Percentiles rank a stretch among this genome's conserved stretches.
Evolutionary conservation across 164 flowering plant genomes (phyloP).

Genomic region (Protea cynaroides): DNA sequence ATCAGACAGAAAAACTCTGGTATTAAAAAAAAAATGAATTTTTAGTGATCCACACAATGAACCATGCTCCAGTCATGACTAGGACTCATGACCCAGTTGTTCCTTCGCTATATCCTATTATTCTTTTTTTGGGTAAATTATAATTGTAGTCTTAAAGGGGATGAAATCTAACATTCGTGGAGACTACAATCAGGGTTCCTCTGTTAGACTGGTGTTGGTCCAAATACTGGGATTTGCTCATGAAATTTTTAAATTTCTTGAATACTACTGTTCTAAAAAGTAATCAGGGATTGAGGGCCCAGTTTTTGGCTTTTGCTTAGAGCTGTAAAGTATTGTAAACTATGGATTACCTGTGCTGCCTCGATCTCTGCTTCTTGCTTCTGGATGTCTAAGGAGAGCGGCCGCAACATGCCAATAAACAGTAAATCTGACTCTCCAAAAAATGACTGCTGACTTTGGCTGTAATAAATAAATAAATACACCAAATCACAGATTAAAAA

Average conservation of each 20-base stretch:
- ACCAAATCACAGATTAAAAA: background rate
- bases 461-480: conserved; percentile 14
- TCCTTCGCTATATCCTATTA: conserved; percentile 15
- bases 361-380: conserved; percentile 57
- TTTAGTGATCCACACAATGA: too few species aligned
- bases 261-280: too few species aligned
- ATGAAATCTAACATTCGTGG: background rate
- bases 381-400: conserved; percentile 48
- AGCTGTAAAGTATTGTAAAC: background rate
- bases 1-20: too few species aligned
- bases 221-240: too few species aligned
- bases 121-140: background rate
- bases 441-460: conserved; percentile 52
- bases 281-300: too few species aligned
- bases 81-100: conserved; percentile 17
- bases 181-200: background rate
- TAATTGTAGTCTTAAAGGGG: background rate
- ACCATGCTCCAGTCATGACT: too few species aligned
- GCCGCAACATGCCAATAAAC: conserved; percentile 63
- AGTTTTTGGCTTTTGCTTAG: too few species aligned
- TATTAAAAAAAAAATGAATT: too few species aligned
- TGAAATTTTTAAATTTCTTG: too few species aligned
- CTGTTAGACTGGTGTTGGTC: background rate
- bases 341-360: conserved; percentile 51
- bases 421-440: conserved; percentile 65